phyloP scores from a whole-genome alignment of 345 rosid species.

The Conringia planisiliqua region DNA sequence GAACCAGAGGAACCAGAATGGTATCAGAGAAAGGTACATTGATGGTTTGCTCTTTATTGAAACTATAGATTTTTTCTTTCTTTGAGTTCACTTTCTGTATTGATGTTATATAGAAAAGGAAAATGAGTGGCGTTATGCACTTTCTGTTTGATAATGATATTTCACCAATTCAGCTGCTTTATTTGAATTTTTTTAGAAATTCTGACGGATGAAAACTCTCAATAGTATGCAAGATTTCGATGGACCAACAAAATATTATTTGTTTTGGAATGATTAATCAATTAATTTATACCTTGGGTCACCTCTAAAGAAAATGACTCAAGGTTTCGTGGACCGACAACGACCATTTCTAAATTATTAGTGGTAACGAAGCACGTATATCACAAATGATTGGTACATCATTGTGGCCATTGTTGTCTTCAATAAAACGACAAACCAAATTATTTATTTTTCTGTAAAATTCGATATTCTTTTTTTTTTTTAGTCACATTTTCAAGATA shows the following conservation, averaged over 20 bases:
- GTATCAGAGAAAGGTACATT: background rate
- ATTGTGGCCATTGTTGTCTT: background rate
- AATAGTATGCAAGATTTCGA: background rate
- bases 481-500: too few species aligned
- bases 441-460: background rate
- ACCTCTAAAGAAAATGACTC: background rate
- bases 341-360: background rate
- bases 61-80: background rate
- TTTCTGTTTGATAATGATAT: conserved; percentile 9
- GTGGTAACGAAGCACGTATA: background rate
- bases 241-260: background rate
- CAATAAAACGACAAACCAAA: background rate
- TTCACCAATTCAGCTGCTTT: conserved; percentile 6
- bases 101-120: background rate
- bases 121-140: background rate
- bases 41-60: background rate
- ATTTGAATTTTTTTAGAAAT: background rate
- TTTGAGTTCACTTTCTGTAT: background rate
- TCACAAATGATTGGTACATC: background rate
- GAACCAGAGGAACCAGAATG: conserved; percentile 10
- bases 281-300: background rate
- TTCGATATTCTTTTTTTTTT: background rate
- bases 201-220: background rate
- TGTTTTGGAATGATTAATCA: background rate
- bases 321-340: background rate